Percentiles rank a stretch among this genome's conserved stretches.
Evolutionary conservation across 805 yeast species (phyloP).

Genomic region (Candida succiphila): DNA sequence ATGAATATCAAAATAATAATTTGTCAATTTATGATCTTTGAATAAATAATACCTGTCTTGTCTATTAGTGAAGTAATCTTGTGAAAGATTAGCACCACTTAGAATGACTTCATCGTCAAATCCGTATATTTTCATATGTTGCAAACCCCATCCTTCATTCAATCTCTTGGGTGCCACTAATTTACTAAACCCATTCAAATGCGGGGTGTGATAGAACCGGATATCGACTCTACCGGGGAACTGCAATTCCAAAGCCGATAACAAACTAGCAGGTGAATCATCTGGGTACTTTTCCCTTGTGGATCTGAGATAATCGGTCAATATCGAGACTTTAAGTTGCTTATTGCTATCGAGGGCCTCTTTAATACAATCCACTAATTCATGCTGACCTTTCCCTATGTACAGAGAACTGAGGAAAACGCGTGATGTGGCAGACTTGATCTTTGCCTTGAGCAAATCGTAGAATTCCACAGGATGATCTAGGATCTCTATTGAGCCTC

Average conservation of each 20-base stretch:
- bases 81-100: constrained; percentile 85
- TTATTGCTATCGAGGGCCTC: constrained; percentile 51
- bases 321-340: constrained; percentile 55
- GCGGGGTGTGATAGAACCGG: constrained; percentile 86
- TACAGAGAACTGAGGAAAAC: constrained; percentile 81
- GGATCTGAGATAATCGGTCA: constrained; percentile 84
- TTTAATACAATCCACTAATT: constrained; percentile 54
- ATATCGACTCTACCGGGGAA: constrained; percentile 61
- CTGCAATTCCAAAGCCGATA: constrained; percentile 55
- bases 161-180: constrained; percentile 66
- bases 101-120: constrained; percentile 83
- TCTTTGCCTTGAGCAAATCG: constrained; percentile 48
- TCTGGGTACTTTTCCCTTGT: constrained; percentile 89
- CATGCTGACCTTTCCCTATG: constrained; percentile 75
- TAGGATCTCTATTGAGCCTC: constrained; percentile 51
- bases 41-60: constrained; percentile 88
- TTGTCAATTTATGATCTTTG: constrained; percentile 43
- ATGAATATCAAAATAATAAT: constrained; percentile 70
- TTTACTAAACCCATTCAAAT: constrained; percentile 58
- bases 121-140: constrained; percentile 96
- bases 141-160: constrained; percentile 88
- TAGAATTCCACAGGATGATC: constrained; percentile 69
- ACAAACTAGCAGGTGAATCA: constrained; percentile 63
- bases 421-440: constrained; percentile 48
- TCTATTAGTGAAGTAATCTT: constrained; percentile 88